Evolutionary conservation across 2,329 filamentous ascomycete genomes (phyloP).

Genomic region (Calonectria henricotiae): DNA sequence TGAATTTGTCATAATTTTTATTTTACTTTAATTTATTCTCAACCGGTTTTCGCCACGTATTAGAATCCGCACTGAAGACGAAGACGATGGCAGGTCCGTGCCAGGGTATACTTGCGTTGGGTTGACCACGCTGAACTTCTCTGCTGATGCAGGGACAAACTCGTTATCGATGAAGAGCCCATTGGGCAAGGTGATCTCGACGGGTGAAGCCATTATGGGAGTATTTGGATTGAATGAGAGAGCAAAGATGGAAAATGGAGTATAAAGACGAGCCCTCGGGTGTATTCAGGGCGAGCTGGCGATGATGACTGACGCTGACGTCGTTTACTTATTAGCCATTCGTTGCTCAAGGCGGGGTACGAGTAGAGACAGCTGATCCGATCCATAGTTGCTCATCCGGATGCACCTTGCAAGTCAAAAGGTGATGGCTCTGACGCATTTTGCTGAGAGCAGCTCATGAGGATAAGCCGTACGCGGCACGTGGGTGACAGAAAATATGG

Average conservation of each 20-base stretch:
- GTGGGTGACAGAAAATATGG: too few species aligned
- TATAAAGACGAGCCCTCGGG: background rate
- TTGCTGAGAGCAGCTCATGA: background rate
- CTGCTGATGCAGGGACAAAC: constrained; percentile 37
- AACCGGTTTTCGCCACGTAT: background rate
- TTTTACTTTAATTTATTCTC: too few species aligned
- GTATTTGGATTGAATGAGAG: background rate
- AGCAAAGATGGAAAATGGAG: background rate
- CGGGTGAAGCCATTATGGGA: constrained; percentile 16
- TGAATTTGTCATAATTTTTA: too few species aligned
- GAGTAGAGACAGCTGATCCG: background rate
- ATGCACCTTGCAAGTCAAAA: background rate
- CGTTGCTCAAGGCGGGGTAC: constrained; percentile 15
- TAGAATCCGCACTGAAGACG: background rate
- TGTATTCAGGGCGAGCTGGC: background rate
- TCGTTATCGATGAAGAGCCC: constrained; percentile 49
- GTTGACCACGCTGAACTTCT: constrained; percentile 34
- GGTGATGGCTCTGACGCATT: background rate
- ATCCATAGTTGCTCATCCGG: background rate
- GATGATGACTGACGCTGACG: constrained; percentile 17
- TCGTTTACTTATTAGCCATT: background rate
- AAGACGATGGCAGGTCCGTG: background rate
- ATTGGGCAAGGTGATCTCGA: constrained; percentile 41
- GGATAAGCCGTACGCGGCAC: background rate
- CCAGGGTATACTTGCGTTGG: constrained; percentile 21